A percentile compares a stretch with the other conserved stretches of the same genome.
Conservation (phyloP, 805 yeast genomes). For the Jamesozyma piceae region DNA sequence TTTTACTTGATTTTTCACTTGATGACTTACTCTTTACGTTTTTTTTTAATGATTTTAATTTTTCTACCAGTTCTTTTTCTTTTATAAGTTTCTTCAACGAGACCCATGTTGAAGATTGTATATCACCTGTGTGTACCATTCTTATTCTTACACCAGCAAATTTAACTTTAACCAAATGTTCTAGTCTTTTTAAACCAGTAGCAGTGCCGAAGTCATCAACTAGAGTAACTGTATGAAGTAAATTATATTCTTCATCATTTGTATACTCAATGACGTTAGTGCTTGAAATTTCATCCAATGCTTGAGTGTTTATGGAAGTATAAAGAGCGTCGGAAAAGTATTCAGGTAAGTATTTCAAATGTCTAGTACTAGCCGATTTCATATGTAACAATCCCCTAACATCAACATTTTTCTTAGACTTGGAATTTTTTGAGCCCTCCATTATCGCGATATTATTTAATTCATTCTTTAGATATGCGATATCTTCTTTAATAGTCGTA, state of each 20-base stretch:
- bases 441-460: conserved; percentile 9
- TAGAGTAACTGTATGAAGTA: conserved; percentile 38
- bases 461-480: conserved; percentile 18
- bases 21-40: background rate
- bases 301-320: conserved; percentile 19
- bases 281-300: conserved; percentile 10
- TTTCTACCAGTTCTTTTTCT: background rate
- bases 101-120: conserved; percentile 16
- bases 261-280: conserved; percentile 18
- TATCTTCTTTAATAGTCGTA: conserved; percentile 48
- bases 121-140: conserved; percentile 27
- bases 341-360: conserved; percentile 44
- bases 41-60: background rate
- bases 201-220: conserved; percentile 46
- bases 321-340: conserved; percentile 28
- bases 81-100: conserved; percentile 6
- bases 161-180: conserved; percentile 18
- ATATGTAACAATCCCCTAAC: conserved; percentile 26
- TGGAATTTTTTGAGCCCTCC: conserved; percentile 1
- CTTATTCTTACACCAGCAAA: conserved; percentile 34
- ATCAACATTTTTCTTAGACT: conserved; percentile 6
- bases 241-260: conserved; percentile 15
- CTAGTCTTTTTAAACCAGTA: conserved; percentile 38
- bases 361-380: conserved; percentile 33
- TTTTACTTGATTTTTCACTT: background rate